Evolutionary conservation across 2,329 filamentous ascomycete genomes (phyloP).

Genomic region (Fusarium sp.): DNA sequence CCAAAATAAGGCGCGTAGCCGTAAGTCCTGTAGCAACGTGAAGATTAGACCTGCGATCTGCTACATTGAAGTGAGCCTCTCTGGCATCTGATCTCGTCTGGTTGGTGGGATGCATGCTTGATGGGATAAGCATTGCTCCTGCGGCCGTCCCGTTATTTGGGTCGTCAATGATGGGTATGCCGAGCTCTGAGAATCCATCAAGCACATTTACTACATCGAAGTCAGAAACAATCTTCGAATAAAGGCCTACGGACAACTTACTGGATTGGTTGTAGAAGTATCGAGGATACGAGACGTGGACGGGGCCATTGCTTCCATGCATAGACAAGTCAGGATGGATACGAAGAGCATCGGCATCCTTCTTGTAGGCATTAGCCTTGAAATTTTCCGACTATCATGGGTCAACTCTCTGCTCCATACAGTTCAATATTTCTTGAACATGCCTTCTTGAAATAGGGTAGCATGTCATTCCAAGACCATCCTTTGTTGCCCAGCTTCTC

Average conservation of each 20-base stretch:
- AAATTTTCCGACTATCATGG: conserved; percentile 19
- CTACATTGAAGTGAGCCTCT: conserved; percentile 18
- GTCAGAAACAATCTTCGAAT: background rate
- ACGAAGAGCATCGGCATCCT: conserved; percentile 1
- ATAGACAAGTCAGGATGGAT: conserved; percentile 4
- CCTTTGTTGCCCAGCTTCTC: conserved; percentile 57
- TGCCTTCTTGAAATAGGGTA: conserved; percentile 59
- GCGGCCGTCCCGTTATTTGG: conserved; percentile 22
- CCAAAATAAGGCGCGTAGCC: conserved; percentile 16
- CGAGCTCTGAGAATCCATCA: conserved; percentile 15
- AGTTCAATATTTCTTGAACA: background rate
- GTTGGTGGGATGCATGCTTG: conserved; percentile 20
- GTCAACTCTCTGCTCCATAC: background rate
- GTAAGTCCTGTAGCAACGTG: conserved; percentile 17
- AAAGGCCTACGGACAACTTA: background rate
- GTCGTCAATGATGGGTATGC: conserved; percentile 20
- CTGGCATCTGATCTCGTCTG: conserved; percentile 22
- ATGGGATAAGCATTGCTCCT: conserved; percentile 22
- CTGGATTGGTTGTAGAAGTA: conserved; percentile 24
- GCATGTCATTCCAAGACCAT: conserved; percentile 53
- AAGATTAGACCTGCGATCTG: background rate
- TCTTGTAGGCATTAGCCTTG: conserved; percentile 2
- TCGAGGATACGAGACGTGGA: conserved; percentile 23
- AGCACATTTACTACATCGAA: conserved; percentile 10
- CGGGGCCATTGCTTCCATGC: conserved; percentile 17